Evolutionary conservation across 352 stramenopile species (phyloP), one percentile per base, ranked within the genome.

Genomic region (Pythium brassicae): DNA sequence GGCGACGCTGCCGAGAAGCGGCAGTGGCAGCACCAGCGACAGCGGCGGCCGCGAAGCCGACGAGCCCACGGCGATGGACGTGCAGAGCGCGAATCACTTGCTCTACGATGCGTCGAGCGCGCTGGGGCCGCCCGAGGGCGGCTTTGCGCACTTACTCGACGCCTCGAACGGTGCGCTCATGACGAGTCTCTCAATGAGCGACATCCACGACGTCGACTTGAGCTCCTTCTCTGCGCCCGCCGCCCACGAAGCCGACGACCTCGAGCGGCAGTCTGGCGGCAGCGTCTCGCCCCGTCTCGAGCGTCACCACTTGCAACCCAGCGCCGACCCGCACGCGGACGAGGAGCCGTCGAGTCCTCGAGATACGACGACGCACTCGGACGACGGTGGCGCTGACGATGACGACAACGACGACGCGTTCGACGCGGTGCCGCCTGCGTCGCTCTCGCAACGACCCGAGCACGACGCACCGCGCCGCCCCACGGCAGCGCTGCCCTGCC

Each of bases 171-270:
- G 61, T 29, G 61, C 55, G 5, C 58, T 86, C 26, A 69, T 83
- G 62, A 70, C 74, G 32, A 64, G 63, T 66, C 62, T 87, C 52
- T 83, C 74, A 12, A 85, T 87, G 51, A 61, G 59, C 25, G 76
- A 87, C 52, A 87, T 87, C 44, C 63, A 81, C 60, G 74, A 84
- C 23, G 75, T 86, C 15, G 77, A 87, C 29, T 40, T 87, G 25
- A 74, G 65, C 15, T 48, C 70, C 1, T 81, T 85, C 45, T 59
- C 72, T 3, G 51, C 40, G 5, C 39, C 48, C 5, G 54, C 50
- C 2, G 32, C 32, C 32, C 32, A 11, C 32, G 39, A 58, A 23
- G 37, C 20, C 2, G 60, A 65, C 19, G 32, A 46, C 22, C 23
- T 47, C 14, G 54, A 48, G 44, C 54, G 27, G 17, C 50, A 35